These are phyloP conservation scores for Yarrowia sp. DNA, from an alignment of 805 yeast genomes.

Conservation along the genomic window DNA sequence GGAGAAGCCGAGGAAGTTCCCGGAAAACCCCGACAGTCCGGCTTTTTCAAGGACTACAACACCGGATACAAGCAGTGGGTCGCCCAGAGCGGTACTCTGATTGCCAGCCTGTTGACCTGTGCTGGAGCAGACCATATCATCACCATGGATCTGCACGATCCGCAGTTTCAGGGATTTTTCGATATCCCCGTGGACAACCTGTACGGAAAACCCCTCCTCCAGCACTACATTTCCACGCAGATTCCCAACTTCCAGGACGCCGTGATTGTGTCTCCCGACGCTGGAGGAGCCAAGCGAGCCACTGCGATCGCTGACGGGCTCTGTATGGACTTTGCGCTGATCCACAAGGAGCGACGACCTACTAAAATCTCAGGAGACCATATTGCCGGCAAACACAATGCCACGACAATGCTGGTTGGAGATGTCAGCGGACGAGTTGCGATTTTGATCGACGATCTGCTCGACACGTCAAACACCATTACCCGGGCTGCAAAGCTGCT, in stretches of 20 bases:
- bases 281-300: slow-evolving; percentile 99
- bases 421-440: slow-evolving; percentile 87
- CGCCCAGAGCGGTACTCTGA: slow-evolving; percentile 90
- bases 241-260: slow-evolving; percentile 84
- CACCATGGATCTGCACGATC: slow-evolving; percentile 97
- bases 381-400: slow-evolving; percentile 53
- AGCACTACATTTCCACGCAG: slow-evolving; percentile 77
- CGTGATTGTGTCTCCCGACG: slow-evolving; percentile 96
- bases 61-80: slow-evolving; percentile 92
- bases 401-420: slow-evolving; percentile 95
- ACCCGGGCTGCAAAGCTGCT: slow-evolving; percentile 89
- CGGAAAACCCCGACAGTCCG: slow-evolving; percentile 56
- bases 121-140: slow-evolving; percentile 97
- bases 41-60: slow-evolving; percentile 47
- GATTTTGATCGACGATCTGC: slow-evolving; percentile 90
- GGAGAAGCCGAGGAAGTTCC: slow-evolving; percentile 43
- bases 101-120: slow-evolving; percentile 83
- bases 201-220: slow-evolving; percentile 85
- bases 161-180: slow-evolving; percentile 97
- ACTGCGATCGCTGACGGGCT: slow-evolving; percentile 91
- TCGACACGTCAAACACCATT: slow-evolving; percentile 91
- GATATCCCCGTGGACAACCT: slow-evolving; percentile 95
- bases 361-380: slow-evolving; percentile 40
- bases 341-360: slow-evolving; percentile 88
- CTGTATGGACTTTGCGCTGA: slow-evolving; percentile 88